Base-by-base conservation (phyloP, 306 rosid genomes). In the Lablab purpureus region DNA sequence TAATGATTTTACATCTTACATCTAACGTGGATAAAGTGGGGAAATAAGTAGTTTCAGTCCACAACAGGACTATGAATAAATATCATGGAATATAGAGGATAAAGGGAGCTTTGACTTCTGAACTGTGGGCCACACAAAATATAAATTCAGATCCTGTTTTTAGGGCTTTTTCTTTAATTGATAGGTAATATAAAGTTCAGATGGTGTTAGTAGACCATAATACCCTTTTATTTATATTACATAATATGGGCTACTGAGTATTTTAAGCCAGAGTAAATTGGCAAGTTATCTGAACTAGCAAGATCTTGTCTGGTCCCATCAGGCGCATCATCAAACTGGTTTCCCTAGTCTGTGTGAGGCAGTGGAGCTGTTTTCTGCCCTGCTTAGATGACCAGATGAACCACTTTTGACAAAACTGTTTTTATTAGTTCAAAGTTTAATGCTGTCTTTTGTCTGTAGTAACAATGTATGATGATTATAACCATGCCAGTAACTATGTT, bases 381-480 rank as follows among this genome's bases (percentile, higher is more conserved):
- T 55, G 78, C 67, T 67, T 73, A 37, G 40, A 19, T 32, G 43
- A 72, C 21, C 22, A 51, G 18, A 54, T 11, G 12, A 34, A 54
- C 32, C 13, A 51, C 32, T 13, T 72, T 71, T 32, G 10, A 52
- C 22, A 37, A 21, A 9, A 13, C 21, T 19, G 47, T 21, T 72
- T 45, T 23, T 22, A 40, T 40, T 67, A 23, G 27, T 32, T 36
- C 32, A 69, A 67, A 63, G 82, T 50, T 82, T 59, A 36, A 37
- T 62, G 25, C 30, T 41, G 27, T 32, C 18, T 9, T 46, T 67
- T 67, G 66, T 40, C 23, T 37, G 12, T 47, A 27, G 43, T 65
- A 59, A 55, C 58, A 65, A 43, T 77, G 37, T 67, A 19, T 82
- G 50, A 62, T 64, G 55, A 65, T 21, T 56, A 18, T 66, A 22